Evolutionary conservation across 1,284 basidiomycete genomes (phyloP), one percentile per base, ranked within the genome.

Genomic region (Afroboletus lepidellus): DNA sequence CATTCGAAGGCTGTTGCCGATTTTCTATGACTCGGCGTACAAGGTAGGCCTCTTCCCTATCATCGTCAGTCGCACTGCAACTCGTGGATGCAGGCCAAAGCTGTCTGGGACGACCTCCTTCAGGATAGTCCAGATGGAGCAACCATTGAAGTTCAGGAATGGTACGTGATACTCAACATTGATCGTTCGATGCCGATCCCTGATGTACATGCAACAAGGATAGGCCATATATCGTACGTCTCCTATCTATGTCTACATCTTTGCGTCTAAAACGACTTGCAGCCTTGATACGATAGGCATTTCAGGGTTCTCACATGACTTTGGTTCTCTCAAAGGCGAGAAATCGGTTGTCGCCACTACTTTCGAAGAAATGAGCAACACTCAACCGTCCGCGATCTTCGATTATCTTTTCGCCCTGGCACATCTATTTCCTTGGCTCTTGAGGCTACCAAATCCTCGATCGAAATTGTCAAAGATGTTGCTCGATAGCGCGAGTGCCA

Each of bases 281-380:
- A 81, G 80, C 9, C 72, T 84, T 6, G 80, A 85, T 62, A 77
- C 74, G 2, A 74, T 83, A 44, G 81, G 81, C 8, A 80, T 84
- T 36, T 77, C 80, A 2, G 80, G 81, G 1, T 83, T 84, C 57
- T 77, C 77, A 0, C 78, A 84, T 58, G 76, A 84, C 60, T 85
- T 85, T 56, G 74, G 72, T 7, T 69, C 78, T 5, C 70, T 84
- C 15, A 70, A 76, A n/a, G 81, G 81, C 7, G 68, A 77, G 54
- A 57, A 65, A 23, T 72, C 78, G 0, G 53, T 69, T 1, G 73
- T 83, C 1, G 68, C 72, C 1, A 67, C 73, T 1, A 67, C 74
- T 5, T 80, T 84, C 46, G 74, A 81, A 16, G 64, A 72, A 4
- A 73, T 80, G 58, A 70, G 66, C 15, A 51, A 36, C 47, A 46